Percentiles rank a stretch among this genome's conserved stretches.
Evolutionary conservation across 1,139 yeast species (phyloP).

Genomic region (Diutina pseudorugosa): DNA sequence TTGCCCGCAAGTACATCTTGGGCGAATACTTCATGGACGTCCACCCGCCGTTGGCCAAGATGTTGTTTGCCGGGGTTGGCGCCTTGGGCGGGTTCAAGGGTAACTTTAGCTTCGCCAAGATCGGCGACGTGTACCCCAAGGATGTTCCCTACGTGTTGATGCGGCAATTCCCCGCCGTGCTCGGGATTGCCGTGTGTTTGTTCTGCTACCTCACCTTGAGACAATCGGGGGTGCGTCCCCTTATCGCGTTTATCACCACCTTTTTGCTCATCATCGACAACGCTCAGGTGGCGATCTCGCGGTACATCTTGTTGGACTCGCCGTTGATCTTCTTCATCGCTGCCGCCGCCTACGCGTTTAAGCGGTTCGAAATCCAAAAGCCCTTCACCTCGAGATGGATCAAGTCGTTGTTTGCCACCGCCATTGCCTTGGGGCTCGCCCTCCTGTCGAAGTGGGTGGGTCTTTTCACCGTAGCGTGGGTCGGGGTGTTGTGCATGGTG

Average conservation of each 20-base stretch:
- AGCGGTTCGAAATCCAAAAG: constrained; percentile 66
- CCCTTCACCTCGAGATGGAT: constrained; percentile 68
- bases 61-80: constrained; percentile 73
- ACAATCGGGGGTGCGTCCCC: constrained; percentile 77
- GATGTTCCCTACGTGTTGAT: constrained; percentile 63
- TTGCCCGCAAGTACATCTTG: constrained; percentile 60
- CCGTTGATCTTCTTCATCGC: constrained; percentile 90
- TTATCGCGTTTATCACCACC: constrained; percentile 57
- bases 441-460: constrained; percentile 96
- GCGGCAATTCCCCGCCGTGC: constrained; percentile 76
- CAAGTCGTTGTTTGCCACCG: constrained; percentile 59
- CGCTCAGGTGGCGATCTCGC: constrained; percentile 76
- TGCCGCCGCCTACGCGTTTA: constrained; percentile 66
- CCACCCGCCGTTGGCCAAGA: constrained; percentile 88
- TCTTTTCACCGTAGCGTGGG: constrained; percentile 57
- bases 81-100: constrained; percentile 68
- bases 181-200: constrained; percentile 73
- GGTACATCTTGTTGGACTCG: constrained; percentile 82
- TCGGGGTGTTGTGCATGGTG: constrained; percentile 61
- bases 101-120: constrained; percentile 56
- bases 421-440: constrained; percentile 79
- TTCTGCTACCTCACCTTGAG: constrained; percentile 73
- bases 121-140: constrained; percentile 54
- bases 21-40: constrained; percentile 82
- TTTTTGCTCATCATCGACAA: constrained; percentile 68